Evolutionary conservation across 176 grass and related monocot genomes (phyloP), one percentile per base, ranked within the genome.

Genomic region (Cenchrus fungigraminus): DNA sequence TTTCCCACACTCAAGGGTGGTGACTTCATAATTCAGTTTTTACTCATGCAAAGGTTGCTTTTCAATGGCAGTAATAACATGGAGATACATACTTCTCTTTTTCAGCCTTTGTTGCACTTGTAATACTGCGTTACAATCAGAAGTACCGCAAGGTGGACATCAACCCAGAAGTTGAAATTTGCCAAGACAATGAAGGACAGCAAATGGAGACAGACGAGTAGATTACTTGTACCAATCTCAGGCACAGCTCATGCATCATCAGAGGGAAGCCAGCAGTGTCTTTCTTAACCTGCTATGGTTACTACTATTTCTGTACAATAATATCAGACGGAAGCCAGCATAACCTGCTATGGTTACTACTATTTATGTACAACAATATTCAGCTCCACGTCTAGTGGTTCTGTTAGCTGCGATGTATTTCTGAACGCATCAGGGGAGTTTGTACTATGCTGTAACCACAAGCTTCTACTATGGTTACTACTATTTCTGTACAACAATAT

Each of bases 21-120:
- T 5, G 46, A 25, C 5, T 29, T 45, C 31, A 22, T 51, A 73
- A 77, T 76, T 60, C 53, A 29, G 3, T 8, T 46, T 46, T 3
- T 22, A 22, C 2, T 5, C 7, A n/a, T 52, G 11, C 60, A 61
- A 44, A 60, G 43, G 20, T 57, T 82, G n/a, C 17, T 75, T n/a
- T 79, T 11, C 59, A 13, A 20, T 47, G 19, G 22, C 8, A 19
- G 16, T 69, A 29, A 62, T 57, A 22, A 73, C 68, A 60, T 74
- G 43, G 29, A 51, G 1, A 6, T 53, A 10, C 50, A 17, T 60
- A 10, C 58, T 60, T 84, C n/a, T 71, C 71, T 80, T 65, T 7
- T 95, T 68, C 80, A 98, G 96, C 81, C 81, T 98, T 98, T 78
- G 58, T 98, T 52, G 89, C 91, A 15, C 44, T 93, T 6, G 95